phyloP scores from a whole-genome alignment of 2,329 filamentous ascomycete species.

The Hymenoscyphus fraxineus region DNA sequence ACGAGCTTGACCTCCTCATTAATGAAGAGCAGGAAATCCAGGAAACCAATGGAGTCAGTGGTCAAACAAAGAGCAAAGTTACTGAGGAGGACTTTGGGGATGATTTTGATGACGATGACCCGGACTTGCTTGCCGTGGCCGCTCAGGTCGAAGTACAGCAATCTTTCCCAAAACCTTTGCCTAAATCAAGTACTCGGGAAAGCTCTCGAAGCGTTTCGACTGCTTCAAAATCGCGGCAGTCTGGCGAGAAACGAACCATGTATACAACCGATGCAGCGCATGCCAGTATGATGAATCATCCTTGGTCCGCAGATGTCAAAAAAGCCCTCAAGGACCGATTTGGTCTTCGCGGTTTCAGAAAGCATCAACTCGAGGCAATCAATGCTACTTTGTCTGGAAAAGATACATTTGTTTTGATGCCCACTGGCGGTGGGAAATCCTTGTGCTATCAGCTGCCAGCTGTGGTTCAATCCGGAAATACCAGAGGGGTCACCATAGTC shows the following conservation, averaged over 20 bases:
- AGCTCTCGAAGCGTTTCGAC: conserved; percentile 13
- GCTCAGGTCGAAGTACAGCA: conserved; percentile 41
- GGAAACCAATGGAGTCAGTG: conserved; percentile 4
- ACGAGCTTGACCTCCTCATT: conserved; percentile 25
- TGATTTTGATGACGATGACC: conserved; percentile 33
- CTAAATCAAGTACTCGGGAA: conserved; percentile 2
- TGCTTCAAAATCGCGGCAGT: conserved; percentile 14
- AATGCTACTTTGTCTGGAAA: conserved; percentile 85
- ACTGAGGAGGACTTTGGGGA: conserved; percentile 19
- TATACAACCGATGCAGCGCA: conserved; percentile 36
- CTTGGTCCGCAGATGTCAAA: conserved; percentile 85
- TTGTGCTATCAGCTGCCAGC: conserved; percentile 95
- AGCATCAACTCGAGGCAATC: conserved; percentile 91
- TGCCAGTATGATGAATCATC: conserved; percentile 56
- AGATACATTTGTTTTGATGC: conserved; percentile 95
- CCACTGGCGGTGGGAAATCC: conserved; percentile 94
- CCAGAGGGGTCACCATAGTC: conserved; percentile 83
- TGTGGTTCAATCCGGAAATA: conserved; percentile 75
- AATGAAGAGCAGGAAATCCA: conserved; percentile 26
- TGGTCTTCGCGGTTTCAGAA: conserved; percentile 78
- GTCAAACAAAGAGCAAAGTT: conserved; percentile 6
- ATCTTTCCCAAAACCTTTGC: conserved; percentile 15
- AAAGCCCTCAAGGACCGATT: conserved; percentile 79
- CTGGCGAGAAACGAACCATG: conserved; percentile 28
- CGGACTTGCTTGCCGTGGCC: conserved; percentile 40